Evolutionary conservation across 441 rosid species (phyloP), one percentile per base, ranked within the genome.

Genomic region (Arabidopsis hybrid): DNA sequence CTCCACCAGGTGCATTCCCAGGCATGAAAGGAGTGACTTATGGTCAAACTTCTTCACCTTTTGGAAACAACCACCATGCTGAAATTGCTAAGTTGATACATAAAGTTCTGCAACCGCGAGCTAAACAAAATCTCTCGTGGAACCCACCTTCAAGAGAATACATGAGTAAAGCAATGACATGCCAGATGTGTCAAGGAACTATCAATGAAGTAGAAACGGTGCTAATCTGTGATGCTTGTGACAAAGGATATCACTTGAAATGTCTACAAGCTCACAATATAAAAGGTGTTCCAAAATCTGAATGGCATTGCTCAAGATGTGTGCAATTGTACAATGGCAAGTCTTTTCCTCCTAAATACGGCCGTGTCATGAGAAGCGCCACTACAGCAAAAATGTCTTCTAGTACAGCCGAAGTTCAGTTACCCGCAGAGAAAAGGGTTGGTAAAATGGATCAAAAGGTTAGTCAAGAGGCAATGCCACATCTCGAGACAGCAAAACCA

Each of bases 101-200:
- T 64, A 89, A 87, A 72, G 52, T 92, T 67, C 73, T 95, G 82
- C 91, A 89, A 72, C 93, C 93, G 40, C 85, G 83, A 69, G 86
- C 81, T 83, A 92, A 89, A 7, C 86, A 86, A 75, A 86, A 79
- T 72, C 90, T 90, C 59, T 78, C 88, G 11, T 95, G 98, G 99
- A 88, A 83, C 78, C 98, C 96, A 32, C 99, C 99, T 77, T 95
- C 99, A 58, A 88, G 98, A 76, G 99, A 92, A 65, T 95, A 95
- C 61, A 95, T 95, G 99, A 87, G 73, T 65, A 95, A 88, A 86
- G 86, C 97, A 53, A 51, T 87, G 79, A 68, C 85, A 78, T 95
- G 99, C 76, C 93, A 92, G 78, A 81, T 83, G 56, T 95, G 99
- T 83, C 88, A 84, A 73, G 81, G 75, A 65, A 82, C 81, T 4